Conservation (phyloP, 306 rosid species). For the Pyrus pyrifolia region DNA sequence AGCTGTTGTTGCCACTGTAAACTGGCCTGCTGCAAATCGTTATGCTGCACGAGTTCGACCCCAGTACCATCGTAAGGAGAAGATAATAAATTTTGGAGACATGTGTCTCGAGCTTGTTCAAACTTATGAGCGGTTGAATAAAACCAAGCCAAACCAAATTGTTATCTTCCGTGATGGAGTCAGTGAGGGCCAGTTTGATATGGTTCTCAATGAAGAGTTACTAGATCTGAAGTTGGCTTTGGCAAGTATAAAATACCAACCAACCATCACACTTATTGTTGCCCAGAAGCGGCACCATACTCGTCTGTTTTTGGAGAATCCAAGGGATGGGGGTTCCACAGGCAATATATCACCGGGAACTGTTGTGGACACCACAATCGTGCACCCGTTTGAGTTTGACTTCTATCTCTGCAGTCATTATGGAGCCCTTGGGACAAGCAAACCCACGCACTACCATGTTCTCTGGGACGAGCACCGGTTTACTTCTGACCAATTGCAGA, state of each 20-base stretch:
- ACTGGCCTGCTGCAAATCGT: slow-evolving; percentile 82
- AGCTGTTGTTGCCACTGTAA: slow-evolving; percentile 72
- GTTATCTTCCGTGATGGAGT: slow-evolving; percentile 77
- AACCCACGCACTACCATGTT: slow-evolving; percentile 76
- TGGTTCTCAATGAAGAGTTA: slow-evolving; percentile 79
- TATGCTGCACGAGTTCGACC: slow-evolving; percentile 63
- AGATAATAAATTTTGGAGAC: slow-evolving; percentile 49
- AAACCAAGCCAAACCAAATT: slow-evolving; percentile 45
- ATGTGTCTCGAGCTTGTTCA: slow-evolving; percentile 58
- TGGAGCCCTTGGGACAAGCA: slow-evolving; percentile 76
- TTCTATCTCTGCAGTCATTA: slow-evolving; percentile 71
- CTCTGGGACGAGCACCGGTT: slow-evolving; percentile 72
- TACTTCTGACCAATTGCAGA: slow-evolving; percentile 60
- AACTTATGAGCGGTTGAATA: slow-evolving; percentile 34
- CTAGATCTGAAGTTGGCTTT: slow-evolving; percentile 42
- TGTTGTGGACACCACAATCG: slow-evolving; percentile 57
- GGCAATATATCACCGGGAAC: slow-evolving; percentile 66
- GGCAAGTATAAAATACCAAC: slow-evolving; percentile 26
- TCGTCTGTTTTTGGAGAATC: slow-evolving; percentile 46
- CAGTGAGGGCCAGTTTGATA: slow-evolving; percentile 69
- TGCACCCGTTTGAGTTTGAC: slow-evolving; percentile 68
- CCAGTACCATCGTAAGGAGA: slow-evolving; percentile 47
- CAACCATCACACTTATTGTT: slow-evolving; percentile 59
- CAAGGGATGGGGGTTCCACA: slow-evolving; percentile 28
- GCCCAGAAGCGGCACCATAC: slow-evolving; percentile 78